Base-by-base conservation (phyloP, 257 asterid genomes). In the Haberlea rhodopensis region DNA sequence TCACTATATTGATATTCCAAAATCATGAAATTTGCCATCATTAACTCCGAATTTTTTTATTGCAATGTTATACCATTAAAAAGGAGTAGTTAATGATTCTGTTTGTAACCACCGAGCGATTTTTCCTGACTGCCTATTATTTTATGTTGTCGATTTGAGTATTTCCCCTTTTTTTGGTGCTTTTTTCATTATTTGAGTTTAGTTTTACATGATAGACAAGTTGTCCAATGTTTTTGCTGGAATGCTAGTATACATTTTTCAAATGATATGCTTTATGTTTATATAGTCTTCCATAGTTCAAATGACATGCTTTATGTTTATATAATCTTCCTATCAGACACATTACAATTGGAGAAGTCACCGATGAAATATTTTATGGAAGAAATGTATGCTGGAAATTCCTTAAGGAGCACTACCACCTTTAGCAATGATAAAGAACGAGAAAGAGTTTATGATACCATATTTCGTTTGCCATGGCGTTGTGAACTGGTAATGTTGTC, bases 401-500 rank as follows among this genome's bases (percentile, higher is more conserved):
- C 97, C 70, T 79, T 94, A 73, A 81, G 85, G 76, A 86, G 85
- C 76, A 94, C 99, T 57, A 81, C 96, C 70, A 78, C 87, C 67
- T 71, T 71, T 60, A 89, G 94, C 62, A 85, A 85, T 76, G 97
- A 90, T 48, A 86, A 85, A 71, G 97, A 94, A 52, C 87, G 99
- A 31, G 92, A 90, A 72, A 88, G 96, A 71, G 96, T 94, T 57
- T 94, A 94, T 76, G 97, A 94, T 74, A 90, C 97, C 64, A 90
- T 94, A 74, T 90, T 94, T 75, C 94, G 81, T 70, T 76, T 88
- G 83, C 99, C 99, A 43, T 94, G 99, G 99, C 86, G 99, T 69
- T 86, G 96, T 74, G 99, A 94, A 81, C 89, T 90, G 95, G 99
- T 94, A 83, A 78, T 70, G 62, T 73, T 78, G 28, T 57, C 69